Evolutionary conservation across 139 green algal genomes (phyloP).

Genomic region (Chlorella sp.): DNA sequence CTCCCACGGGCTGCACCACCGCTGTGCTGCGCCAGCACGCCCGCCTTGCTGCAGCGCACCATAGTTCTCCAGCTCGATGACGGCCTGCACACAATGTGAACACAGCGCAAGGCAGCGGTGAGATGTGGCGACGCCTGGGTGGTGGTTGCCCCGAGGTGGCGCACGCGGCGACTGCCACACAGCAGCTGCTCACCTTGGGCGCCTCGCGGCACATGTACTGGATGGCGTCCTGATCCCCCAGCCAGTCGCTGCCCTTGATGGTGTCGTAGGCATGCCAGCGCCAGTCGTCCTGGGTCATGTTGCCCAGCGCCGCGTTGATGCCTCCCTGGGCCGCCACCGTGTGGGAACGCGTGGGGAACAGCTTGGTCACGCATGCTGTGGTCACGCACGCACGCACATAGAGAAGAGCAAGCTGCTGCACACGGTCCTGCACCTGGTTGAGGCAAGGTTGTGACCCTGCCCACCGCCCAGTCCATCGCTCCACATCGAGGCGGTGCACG

Average conservation of each 20-base stretch:
- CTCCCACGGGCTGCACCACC: no score
- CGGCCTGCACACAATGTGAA: conserved; percentile 57
- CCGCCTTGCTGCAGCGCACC: no score
- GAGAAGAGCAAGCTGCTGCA: neutral
- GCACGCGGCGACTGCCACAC: no score
- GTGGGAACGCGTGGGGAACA: conserved; percentile 98
- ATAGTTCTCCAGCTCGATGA: conserved; percentile 98
- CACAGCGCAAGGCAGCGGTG: no score
- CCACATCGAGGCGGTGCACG: no score
- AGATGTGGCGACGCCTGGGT: no score
- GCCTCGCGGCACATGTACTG: conserved; percentile 86
- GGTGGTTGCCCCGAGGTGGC: no score
- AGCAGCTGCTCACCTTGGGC: conserved; percentile 49
- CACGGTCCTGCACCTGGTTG: no score
- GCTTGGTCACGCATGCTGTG: conserved; percentile 96
- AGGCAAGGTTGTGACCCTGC: no score
- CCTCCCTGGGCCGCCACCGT: conserved; percentile 97
- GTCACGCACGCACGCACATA: neutral
- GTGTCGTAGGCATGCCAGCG: conserved; percentile 99
- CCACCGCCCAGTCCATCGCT: no score
- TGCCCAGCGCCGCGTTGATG: conserved; percentile 98
- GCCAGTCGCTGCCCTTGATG: conserved; percentile 98
- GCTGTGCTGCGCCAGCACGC: no score
- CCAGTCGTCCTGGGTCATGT: conserved; percentile 99
- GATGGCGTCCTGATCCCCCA: conserved; percentile 89